Evolutionary conservation across 441 rosid genomes (phyloP).

Genomic region (Melastoma candidum): DNA sequence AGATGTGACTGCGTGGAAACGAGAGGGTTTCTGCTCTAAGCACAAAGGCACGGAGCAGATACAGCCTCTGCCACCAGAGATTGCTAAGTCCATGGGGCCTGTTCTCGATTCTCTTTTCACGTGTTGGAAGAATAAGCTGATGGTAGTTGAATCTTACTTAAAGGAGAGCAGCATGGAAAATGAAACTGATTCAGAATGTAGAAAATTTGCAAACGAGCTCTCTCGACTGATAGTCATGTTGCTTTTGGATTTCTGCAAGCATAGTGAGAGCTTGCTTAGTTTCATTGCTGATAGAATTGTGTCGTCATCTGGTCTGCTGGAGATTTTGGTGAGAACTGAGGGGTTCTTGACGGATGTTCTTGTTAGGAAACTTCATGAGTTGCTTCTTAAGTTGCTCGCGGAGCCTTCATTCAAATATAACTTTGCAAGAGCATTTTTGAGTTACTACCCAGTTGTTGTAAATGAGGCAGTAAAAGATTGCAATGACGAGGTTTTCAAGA

Average conservation of each 20-base stretch:
- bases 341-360: slow-evolving; percentile 46
- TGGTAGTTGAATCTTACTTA: slow-evolving; percentile 30
- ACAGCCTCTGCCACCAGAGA: slow-evolving; percentile 68
- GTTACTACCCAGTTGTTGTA: slow-evolving; percentile 69
- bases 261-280: slow-evolving; percentile 93
- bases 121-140: slow-evolving; percentile 62
- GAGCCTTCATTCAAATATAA: slow-evolving; percentile 86
- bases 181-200: slow-evolving; percentile 22
- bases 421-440: slow-evolving; percentile 79
- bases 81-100: slow-evolving; percentile 61
- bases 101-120: slow-evolving; percentile 64
- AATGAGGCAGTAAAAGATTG: slow-evolving; percentile 52
- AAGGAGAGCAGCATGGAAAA: slow-evolving; percentile 28
- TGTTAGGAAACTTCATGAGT: slow-evolving; percentile 54
- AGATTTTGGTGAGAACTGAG: slow-evolving; percentile 74
- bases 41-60: slow-evolving; percentile 97
- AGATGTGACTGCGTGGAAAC: slow-evolving; percentile 94
- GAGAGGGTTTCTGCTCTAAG: slow-evolving; percentile 83
- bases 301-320: slow-evolving; percentile 50
- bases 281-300: slow-evolving; percentile 67
- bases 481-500: slow-evolving; percentile 33
- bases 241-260: slow-evolving; percentile 72
- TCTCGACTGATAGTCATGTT: slow-evolving; percentile 63
- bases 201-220: slow-evolving; percentile 54
- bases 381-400: slow-evolving; percentile 85